Evolutionary conservation across 345 rosid genomes (phyloP).

Genomic region (Gossypium mustelinum): DNA sequence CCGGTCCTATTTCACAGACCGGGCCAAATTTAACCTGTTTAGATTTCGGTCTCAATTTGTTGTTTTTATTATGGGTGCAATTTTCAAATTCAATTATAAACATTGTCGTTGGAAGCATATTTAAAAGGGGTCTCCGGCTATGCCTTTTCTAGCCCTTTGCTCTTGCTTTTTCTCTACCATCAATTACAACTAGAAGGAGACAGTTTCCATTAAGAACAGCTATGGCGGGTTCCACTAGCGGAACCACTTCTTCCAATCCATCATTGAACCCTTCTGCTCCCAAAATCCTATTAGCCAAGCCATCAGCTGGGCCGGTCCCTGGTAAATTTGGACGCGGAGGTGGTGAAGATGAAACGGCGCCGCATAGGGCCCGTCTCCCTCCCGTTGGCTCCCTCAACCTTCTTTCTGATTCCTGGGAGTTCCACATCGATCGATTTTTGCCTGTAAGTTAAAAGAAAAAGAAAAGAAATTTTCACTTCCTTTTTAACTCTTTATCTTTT

Average conservation of each 20-base stretch:
- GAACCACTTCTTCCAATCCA: constrained; percentile 25
- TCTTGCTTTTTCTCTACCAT: background rate
- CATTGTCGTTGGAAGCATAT: too few relatives aligned
- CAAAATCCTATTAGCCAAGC: constrained; percentile 75
- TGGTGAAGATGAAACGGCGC: constrained; percentile 48
- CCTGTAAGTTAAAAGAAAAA: constrained; percentile 42
- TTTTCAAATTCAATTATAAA: too few relatives aligned
- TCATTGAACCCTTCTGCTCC: constrained; percentile 45
- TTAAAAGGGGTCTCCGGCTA: too few relatives aligned
- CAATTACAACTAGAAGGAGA: background rate
- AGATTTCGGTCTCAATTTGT: too few relatives aligned
- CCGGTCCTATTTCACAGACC: too few relatives aligned
- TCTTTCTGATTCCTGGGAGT: constrained; percentile 86
- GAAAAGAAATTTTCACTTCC: background rate
- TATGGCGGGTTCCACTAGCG: constrained; percentile 44
- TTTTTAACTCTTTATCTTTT: background rate
- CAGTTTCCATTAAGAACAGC: background rate
- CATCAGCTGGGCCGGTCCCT: constrained; percentile 43
- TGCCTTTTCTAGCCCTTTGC: too few relatives aligned
- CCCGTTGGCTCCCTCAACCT: constrained; percentile 65
- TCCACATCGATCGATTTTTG: constrained; percentile 76
- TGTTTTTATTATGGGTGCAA: too few relatives aligned
- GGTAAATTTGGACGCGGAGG: constrained; percentile 58
- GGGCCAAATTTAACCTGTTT: too few relatives aligned
- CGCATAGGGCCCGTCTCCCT: constrained; percentile 61